A percentile compares a stretch with the other conserved stretches of the same genome.
Evolutionary conservation across 768 basidiomycete species (phyloP).

Genomic region (Trametes cinnabarina): DNA sequence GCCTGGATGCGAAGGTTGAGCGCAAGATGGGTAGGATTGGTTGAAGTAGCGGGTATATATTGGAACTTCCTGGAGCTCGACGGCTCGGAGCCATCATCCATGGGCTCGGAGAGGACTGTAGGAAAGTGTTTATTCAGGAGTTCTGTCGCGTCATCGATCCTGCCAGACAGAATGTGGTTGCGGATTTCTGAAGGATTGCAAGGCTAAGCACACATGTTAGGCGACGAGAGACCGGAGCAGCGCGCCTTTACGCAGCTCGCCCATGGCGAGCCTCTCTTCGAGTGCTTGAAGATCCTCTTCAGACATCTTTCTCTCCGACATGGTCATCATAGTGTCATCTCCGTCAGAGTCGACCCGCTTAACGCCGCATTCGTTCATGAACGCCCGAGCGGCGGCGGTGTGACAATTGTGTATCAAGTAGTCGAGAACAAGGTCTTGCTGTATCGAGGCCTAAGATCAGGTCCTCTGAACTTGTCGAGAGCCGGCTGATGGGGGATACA

Average conservation of each 20-base stretch:
- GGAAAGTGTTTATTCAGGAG: slow-evolving; percentile 76
- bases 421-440: slow-evolving; percentile 72
- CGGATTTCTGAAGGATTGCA: slow-evolving; percentile 68
- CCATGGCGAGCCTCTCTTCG: slow-evolving; percentile 32
- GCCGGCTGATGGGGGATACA: not conserved
- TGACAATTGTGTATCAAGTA: slow-evolving; percentile 77
- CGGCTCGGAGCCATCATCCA: slow-evolving; percentile 11
- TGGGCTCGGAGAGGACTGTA: slow-evolving; percentile 48
- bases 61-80: slow-evolving; percentile 35
- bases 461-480: not conserved
- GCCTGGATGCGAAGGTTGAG: slow-evolving; percentile 85
- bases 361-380: slow-evolving; percentile 60
- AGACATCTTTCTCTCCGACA: slow-evolving; percentile 28
- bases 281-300: slow-evolving; percentile 43
- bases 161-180: slow-evolving; percentile 66
- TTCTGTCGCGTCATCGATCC: slow-evolving; percentile 66
- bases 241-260: slow-evolving; percentile 56
- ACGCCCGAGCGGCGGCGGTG: slow-evolving; percentile 66
- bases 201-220: not conserved
- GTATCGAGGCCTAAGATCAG: slow-evolving; percentile 23
- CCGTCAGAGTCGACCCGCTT: slow-evolving; percentile 68
- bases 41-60: slow-evolving; percentile 59
- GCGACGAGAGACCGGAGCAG: not conserved
- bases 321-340: slow-evolving; percentile 49
- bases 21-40: slow-evolving; percentile 69